Evolutionary conservation across 441 rosid genomes (phyloP), one percentile per base, ranked within the genome.

Genomic region (Pelargonium australe): DNA sequence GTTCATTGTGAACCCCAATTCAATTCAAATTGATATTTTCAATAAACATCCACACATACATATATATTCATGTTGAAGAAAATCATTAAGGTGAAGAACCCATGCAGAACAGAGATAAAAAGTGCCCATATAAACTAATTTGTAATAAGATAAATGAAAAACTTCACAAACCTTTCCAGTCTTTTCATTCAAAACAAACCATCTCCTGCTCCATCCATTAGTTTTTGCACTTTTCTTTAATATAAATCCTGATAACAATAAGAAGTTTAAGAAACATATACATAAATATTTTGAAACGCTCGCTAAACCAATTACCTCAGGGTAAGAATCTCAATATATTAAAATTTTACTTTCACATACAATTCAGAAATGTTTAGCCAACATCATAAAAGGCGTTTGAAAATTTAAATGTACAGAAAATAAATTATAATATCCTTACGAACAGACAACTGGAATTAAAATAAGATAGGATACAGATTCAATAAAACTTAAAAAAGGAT

Each of bases 141-240:
- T 34, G 63, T 31, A 57, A 49, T 23, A 23, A 10, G 63, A 9
- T 10, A 60, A 10, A 58, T 20, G 66, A 69, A 11, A 13, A 61
- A 7, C 19, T 31, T 17, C 31, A 69, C 88, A 77, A 76, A 89
- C 99, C 97, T 95, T 95, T 80, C 98, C 97, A 63, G 80, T 90
- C 84, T 90, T 95, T 81, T 90, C 97, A 84, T 92, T 95, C 76
- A 95, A 78, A 57, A 95, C 99, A 86, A 95, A 95, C 99, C 99
- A 95, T 66, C 92, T 86, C 79, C 80, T 84, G 75, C 97, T 89
- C 99, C 99, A 95, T 60, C 90, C 96, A 79, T 85, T 89, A 68
- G 91, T 83, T 84, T 92, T 95, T 73, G 80, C 96, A 80, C 99
- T 95, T 81, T 86, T 95, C 85, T 92, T 95, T 85, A 90, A 75